phyloP scores from a whole-genome alignment of 768 basidiomycete species.

The Tricholoma terreum region DNA sequence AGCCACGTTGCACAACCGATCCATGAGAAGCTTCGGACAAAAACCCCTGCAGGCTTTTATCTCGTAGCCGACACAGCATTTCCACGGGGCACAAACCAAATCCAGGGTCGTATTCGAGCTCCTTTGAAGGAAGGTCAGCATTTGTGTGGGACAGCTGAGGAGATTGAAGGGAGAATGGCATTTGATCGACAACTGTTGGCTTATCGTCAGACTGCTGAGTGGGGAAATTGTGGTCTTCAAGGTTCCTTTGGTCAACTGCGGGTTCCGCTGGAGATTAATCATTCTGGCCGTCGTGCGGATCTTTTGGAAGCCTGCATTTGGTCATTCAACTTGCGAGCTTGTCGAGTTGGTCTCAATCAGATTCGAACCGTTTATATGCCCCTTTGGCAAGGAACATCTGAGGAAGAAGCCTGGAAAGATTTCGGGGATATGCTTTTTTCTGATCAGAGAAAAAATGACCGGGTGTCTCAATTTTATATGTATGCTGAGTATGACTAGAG shows the following conservation, averaged over 20 bases:
- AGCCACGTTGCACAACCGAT: slow-evolving; percentile 37
- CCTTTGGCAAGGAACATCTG: not conserved
- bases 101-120: slow-evolving; percentile 31
- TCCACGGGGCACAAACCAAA: slow-evolving; percentile 30
- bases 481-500: slow-evolving; percentile 2
- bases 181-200: slow-evolving; percentile 38
- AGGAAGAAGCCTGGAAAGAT: not conserved
- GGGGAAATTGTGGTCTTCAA: not conserved
- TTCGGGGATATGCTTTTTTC: not conserved
- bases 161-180: slow-evolving; percentile 18
- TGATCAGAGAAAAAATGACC: not conserved
- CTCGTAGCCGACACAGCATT: slow-evolving; percentile 46
- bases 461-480: slow-evolving; percentile 25
- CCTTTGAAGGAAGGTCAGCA: slow-evolving; percentile 33
- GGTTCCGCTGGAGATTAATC: no score
- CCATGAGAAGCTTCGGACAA: slow-evolving; percentile 29
- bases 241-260: not conserved
- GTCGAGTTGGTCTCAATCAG: not conserved
- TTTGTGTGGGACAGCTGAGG: slow-evolving; percentile 12
- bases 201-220: not conserved
- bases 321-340: not conserved
- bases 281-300: not conserved
- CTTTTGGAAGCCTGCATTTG: not conserved
- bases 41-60: slow-evolving; percentile 40
- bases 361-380: not conserved